Base-by-base conservation (phyloP, 768 basidiomycete species). In the Rhizopogon salebrosus region DNA sequence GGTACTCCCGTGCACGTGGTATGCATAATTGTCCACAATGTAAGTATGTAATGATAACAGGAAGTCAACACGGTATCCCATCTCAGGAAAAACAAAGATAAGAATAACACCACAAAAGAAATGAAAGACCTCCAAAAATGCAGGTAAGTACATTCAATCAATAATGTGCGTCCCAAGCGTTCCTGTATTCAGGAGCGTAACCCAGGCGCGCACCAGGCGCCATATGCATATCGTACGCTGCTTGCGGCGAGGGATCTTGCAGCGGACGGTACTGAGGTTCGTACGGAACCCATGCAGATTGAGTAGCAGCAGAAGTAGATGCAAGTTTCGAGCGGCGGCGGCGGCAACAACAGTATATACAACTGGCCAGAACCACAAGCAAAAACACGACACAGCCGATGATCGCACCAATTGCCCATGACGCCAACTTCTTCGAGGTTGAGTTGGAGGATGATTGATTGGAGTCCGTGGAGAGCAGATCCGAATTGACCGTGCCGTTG, bases 221-320 rank as follows among this genome's bases (percentile, higher is more conserved):
- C 63, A 67, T 61, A 24, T 61, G 59, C 34, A 69, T 61, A 4
- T 66, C 65, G 34, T 60, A 55, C 9, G 66, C 64, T 38, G 57
- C 62, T 40, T 66, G 62, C 2, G 65, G 65, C 3, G 65, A 60
- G 23, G 67, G 64, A 1, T 61, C 59, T 14, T 69, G 6, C 39
- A 69, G 57, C 6, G 52, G 59, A 5, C 27, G 60, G 53, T 69
- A 69, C 11, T 42, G 53, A 20, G 35, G 20, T 35, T 31, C 41
- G 7, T 48, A 54, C 3, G 18, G 42, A 24, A 38, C 26, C 62
- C 60, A 62, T 37, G 48, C 23, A 7, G 31, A 11, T 22, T 49
- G 48, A 16, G n/a, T 10, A 14, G 56, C 38, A 4, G n/a, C 14
- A 1, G 48, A 23, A n/a, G 18, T n/a, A 27, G 18, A 38, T 16